A percentile compares a stretch with the other conserved stretches of the same genome.
These are phyloP conservation scores for Amaranthus tricolor DNA, from an alignment of 179 eudicot species.

Conservation along the genomic window DNA sequence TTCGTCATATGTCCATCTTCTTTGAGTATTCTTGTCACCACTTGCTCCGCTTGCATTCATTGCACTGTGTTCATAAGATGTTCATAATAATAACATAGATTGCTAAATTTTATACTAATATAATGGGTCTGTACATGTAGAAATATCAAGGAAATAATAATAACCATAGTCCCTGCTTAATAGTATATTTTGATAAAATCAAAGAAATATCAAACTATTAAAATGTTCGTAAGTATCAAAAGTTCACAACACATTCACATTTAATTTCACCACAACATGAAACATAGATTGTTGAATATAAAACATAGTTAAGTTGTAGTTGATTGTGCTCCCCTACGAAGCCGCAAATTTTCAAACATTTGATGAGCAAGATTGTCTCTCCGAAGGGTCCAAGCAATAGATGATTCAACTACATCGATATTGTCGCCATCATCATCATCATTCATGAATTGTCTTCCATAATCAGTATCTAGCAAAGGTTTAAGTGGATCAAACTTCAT, in stretches of 20 bases:
- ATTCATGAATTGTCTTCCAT: no score
- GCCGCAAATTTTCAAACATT: no score
- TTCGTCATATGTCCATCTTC: conserved; percentile 11
- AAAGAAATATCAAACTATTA: neutral
- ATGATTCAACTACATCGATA: no score
- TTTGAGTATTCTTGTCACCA: neutral
- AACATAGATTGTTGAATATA: neutral
- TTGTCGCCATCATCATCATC: no score
- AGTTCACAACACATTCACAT: neutral
- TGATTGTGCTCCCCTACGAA: no score
- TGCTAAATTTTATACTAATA: no score
- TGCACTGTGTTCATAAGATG: neutral
- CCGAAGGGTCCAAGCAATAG: no score
- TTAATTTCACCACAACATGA: neutral
- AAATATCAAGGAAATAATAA: neutral
- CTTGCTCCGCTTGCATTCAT: neutral
- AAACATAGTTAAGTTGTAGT: no score
- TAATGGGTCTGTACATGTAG: neutral
- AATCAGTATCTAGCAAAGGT: no score
- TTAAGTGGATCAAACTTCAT: no score
- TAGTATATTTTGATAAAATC: neutral
- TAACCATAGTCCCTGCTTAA: conserved; percentile 2
- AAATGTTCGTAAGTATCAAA: neutral
- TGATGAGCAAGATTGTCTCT: no score
- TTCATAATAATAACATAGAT: neutral